Evolutionary conservation across 1,284 basidiomycete species (phyloP), one percentile per base, ranked within the genome.

Genomic region (Kwoniella shivajii): DNA sequence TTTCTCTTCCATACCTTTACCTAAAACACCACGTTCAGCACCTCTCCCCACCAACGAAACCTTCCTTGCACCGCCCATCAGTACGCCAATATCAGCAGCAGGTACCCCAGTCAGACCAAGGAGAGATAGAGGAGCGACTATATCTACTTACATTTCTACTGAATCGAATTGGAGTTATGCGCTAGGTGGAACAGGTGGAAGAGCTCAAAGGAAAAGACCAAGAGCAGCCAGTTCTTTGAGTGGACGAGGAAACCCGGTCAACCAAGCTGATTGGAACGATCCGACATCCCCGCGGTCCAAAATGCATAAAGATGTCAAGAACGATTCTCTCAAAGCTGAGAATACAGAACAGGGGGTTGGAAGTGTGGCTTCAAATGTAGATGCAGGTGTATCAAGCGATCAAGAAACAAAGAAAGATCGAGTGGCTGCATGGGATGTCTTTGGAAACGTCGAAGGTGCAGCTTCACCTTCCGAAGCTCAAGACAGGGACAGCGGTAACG

Each of bases 171-270:
- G 60, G 50, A 61, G 66, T 11, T 79, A 77, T 55, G 73, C 70
- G 0, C 64, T 79, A 5, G 76, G 77, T 13, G 77, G 76, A 3
- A 73, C 72, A 9, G 76, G 76, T 30, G 77, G 77, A 9, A 61
- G 76, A 47, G 75, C 75, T 9, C 67, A 74, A 37, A 37, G 58
- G 26, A 39, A 46, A 22, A 37, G 57, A 42, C 54, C 52, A 7
- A 57, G 61, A 39, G 54, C 57, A 6, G 36, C 44, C 18, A 63
- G 54, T 31, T 50, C 61, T 1, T 37, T 62, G 38, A 55, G 56
- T 39, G 48, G 44, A 9, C 50, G 29, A 26, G 44, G 45, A 6
- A 18, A 36, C 24, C 24, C 38, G 7, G n/a, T 18, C 3, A 14
- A 16, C 22, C 37, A 42, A 26, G 18, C 7, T 42, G 22, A 26